Evolutionary conservation across 768 basidiomycete genomes (phyloP).

Genomic region (Serpula lacrymans): DNA sequence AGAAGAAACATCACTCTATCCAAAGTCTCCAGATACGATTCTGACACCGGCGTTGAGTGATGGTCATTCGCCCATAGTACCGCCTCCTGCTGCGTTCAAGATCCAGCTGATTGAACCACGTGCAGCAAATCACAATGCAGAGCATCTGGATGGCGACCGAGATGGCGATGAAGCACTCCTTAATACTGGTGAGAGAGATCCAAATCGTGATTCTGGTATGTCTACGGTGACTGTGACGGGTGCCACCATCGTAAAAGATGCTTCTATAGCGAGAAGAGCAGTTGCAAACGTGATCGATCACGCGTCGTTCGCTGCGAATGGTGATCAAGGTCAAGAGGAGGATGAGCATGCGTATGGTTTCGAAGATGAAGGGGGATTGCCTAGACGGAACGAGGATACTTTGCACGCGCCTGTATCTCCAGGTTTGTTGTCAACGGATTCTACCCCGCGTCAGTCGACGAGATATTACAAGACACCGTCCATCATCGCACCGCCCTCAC

Average conservation of each 20-base stretch:
- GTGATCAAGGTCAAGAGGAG: neutral
- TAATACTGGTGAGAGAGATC: slow-evolving; percentile 9
- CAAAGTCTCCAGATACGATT: too few species aligned
- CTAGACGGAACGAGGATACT: too few species aligned
- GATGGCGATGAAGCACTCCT: slow-evolving; percentile 12
- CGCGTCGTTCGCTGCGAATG: slow-evolving; percentile 1
- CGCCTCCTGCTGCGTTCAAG: slow-evolving; percentile 7
- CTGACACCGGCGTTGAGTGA: slow-evolving; percentile 26
- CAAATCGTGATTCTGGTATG: slow-evolving; percentile 30
- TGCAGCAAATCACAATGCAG: neutral
- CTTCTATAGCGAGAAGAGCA: slow-evolving; percentile 46
- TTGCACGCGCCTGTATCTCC: too few species aligned
- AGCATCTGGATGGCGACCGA: neutral
- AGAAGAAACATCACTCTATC: slow-evolving; percentile 1
- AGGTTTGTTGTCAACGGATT: slow-evolving; percentile 13
- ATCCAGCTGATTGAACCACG: slow-evolving; percentile 1
- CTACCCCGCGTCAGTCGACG: slow-evolving; percentile 21
- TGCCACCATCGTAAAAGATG: slow-evolving; percentile 42
- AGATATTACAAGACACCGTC: slow-evolving; percentile 25
- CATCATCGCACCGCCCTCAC: slow-evolving; percentile 12
- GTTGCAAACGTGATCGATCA: slow-evolving; percentile 49
- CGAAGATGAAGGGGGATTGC: too few species aligned
- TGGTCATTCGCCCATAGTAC: slow-evolving; percentile 24
- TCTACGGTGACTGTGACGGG: slow-evolving; percentile 42
- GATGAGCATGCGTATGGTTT: too few species aligned